Base-by-base conservation (phyloP, 176 grass and related monocot genomes). In the Aegilops umbellulata region DNA sequence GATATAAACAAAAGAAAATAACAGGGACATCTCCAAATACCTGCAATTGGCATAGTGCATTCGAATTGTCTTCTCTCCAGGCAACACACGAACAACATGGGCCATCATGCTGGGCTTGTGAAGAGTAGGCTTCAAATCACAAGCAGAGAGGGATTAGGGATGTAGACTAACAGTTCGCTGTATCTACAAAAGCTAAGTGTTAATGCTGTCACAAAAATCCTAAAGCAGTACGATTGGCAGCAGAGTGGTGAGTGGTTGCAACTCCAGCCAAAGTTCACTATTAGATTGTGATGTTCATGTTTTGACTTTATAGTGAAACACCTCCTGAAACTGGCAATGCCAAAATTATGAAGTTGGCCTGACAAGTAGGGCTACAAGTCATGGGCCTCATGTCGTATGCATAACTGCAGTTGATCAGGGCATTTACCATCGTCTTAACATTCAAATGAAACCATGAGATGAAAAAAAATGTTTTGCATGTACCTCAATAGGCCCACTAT, bases 21-120 rank as follows among this genome's bases (percentile, higher is more conserved):
- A 7, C 3, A 58, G 7, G 42, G 10, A 8, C 41, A 60, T 81
- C 27, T 51, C 14, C 7, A 65, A 86, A 80, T 87, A 98, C 95
- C 93, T 98, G 95, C 95, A 98, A 86, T 98, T 98, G 61, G 95
- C 95, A 90, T 98, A 98, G 88, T 98, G 95, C 95, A 98, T 95
- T 20, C 95, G 90, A 74, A 98, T 82, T 63, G 95, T 98, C 81
- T 95, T 98, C 51, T 98, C 93, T 83, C 91, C 95, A 90, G 94
- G 86, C 58, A 98, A 72, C 77, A 98, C 95, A 78, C 93, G 89
- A 76, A 95, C 95, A 81, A 95, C 81, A 87, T 98, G 95, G 77
- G 93, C 95, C 95, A 98, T 98, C 95, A 98, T 98, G 86, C 95
- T 98, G 47, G 95, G 91, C 88, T 98, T 98, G 88, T 98, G 95